Base-by-base conservation (phyloP, 2,329 filamentous ascomycete species). In the Aschersonia sp. region DNA sequence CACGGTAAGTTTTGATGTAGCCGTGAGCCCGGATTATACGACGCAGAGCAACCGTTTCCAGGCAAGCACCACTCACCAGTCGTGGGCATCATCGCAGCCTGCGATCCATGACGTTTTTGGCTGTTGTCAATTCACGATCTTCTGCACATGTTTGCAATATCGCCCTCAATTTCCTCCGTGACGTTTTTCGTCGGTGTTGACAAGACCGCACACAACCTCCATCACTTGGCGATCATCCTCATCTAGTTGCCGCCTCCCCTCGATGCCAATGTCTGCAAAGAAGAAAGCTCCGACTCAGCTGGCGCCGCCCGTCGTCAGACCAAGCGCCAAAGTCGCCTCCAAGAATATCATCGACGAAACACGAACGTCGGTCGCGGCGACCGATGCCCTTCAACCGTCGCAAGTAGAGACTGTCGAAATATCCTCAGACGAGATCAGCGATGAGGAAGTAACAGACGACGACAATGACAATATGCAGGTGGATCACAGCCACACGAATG, bases 221-320 rank as follows among this genome's bases (percentile, higher is more conserved):
- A 20, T 20, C 20, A 20, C 20, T 20, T 20, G 20, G 20, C 20
- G 20, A 20, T 20, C 20, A 20, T 20, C 20, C 20, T 20, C 20
- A 12, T 38, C 35, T 7, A 7, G 35, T 38, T 38, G 35, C 35
- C 7, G 35, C 35, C 10, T n/a, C 31, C 28, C 40, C 31, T 49
- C 50, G 51, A 61, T 58, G 56, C 56, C 59, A 51, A 78, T 80
- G 73, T 77, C 77, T 51, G 74, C 77, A 43, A 82, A 79, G 64
- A 69, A 77, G 60, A 82, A 80, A 71, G 67, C 72, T 49, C 65
- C 75, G 51, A 68, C 70, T 52, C 74, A 74, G 64, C 67, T 82
- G 57, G 75, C 74, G 49, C 65, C 72, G 50, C 79, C 79, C 0
- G 66, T 70, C 10, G 66, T 75, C 51, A 75, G 71, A 61, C 66